Evolutionary conservation across 768 basidiomycete species (phyloP), one percentile per base, ranked within the genome.

Genomic region (Suillus bovinus): DNA sequence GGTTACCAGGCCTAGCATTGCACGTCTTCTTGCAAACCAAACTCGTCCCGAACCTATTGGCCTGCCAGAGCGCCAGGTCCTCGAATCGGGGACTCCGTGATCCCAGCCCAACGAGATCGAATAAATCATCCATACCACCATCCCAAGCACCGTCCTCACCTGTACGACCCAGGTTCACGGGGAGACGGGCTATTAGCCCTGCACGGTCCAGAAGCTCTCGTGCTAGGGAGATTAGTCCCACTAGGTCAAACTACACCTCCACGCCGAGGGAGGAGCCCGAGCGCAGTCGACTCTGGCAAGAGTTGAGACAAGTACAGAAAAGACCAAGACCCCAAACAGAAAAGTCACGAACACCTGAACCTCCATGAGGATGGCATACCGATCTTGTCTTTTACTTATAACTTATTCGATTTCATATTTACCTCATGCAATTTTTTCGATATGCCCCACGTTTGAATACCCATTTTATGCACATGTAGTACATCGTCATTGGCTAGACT

Each of bases 271-370:
- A 39, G 16, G 80, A 79, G 46, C 75, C 68, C 47, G 71, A 76
- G 74, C 64, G 82, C 65, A 79, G 81, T 66, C 78, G 77, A 61
- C 68, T 87, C 63, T 86, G 86, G 84, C 78, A 76, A 47, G 86
- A 87, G 66, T 73, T 87, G 29, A 79, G 78, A 68, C 80, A 82
- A 61, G 76, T 84, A 59, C 81, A 78, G 66, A 76, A 76, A 62
- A 79, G 79, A 70, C 76, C 83, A 62, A 77, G 79, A 42, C 77
- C 81, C 55, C 76, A 77, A 42, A 83, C 82, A 22, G 78, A 79
- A 55, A 74, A 71, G 62, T 78, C 81, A 63, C 73, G 72, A 63
- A 75, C 77, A 47, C 72, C 71, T 69, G 76, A 75, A 62, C 75
- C 75, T 64, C 76, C 73, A 65, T 79, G 64, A 56, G 38, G 36